Percentiles rank a stretch among this genome's conserved stretches.
Conservation (phyloP, 352 stramenopile genomes). For the Phytopythium aichiense region DNA sequence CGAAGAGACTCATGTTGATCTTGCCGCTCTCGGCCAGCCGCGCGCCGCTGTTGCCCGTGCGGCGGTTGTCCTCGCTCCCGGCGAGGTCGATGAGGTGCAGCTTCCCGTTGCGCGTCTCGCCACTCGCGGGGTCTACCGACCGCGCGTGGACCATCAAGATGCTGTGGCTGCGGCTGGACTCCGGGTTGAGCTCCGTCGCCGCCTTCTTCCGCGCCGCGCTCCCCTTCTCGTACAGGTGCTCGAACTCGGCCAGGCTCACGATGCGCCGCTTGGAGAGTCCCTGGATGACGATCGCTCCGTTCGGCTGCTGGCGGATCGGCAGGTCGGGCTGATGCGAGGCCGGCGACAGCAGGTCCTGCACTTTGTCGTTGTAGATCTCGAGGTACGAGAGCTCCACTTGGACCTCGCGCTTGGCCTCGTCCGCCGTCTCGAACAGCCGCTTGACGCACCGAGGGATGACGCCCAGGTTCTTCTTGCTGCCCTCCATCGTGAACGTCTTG, state of each 20-base stretch:
- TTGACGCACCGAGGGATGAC: conserved; percentile 45
- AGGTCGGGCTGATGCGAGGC: not conserved
- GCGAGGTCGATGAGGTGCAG: conserved; percentile 45
- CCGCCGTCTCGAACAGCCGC: conserved; percentile 35
- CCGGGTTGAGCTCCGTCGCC: conserved; percentile 37
- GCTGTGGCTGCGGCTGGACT: conserved; percentile 71
- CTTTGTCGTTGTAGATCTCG: conserved; percentile 89
- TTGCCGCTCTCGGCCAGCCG: conserved; percentile 28
- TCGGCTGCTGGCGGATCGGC: not conserved
- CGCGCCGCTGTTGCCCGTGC: conserved; percentile 25
- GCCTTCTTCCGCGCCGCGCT: not conserved
- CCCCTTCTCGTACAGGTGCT: conserved; percentile 26
- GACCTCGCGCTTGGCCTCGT: conserved; percentile 18
- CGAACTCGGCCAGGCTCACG: conserved; percentile 17
- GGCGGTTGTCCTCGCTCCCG: conserved; percentile 32
- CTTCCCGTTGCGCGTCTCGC: conserved; percentile 12
- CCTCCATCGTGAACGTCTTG: conserved; percentile 93
- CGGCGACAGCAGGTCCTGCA: conserved; percentile 63
- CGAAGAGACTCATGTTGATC: conserved; percentile 80
- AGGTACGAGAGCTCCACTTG: conserved; percentile 59
- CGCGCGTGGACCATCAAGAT: conserved; percentile 69
- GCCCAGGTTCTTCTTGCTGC: conserved; percentile 42
- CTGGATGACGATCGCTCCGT: not conserved
- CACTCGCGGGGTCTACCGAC: conserved; percentile 11
- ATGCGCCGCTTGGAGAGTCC: not conserved